These are phyloP conservation scores for Santalum album DNA, from an alignment of 164 flowering plant species.

Conservation along the genomic window DNA sequence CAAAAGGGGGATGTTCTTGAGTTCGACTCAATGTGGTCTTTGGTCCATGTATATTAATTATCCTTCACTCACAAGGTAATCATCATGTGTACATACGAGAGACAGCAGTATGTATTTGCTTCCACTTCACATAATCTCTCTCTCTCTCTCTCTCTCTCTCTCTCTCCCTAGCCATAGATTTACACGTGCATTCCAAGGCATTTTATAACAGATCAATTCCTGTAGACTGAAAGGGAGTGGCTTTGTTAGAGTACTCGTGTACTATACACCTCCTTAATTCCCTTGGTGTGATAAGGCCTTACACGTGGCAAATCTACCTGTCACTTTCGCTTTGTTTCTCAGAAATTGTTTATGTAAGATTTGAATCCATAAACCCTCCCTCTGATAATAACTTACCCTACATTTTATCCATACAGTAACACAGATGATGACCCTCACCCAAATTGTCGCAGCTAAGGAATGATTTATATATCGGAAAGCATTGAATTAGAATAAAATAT, in stretches of 20 bases:
- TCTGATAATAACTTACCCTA: too few relatives aligned
- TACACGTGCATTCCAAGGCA: neutral
- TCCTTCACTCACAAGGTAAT: constrained; percentile 66
- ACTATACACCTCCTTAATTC: too few relatives aligned
- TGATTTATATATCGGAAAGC: too few relatives aligned
- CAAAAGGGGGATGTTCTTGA: too few relatives aligned
- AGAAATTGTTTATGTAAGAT: neutral
- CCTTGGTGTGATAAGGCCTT: neutral
- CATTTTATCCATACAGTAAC: too few relatives aligned
- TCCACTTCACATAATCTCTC: constrained; percentile 42
- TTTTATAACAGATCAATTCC: too few relatives aligned
- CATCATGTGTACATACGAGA: constrained; percentile 18
- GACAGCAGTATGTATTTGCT: constrained; percentile 32
- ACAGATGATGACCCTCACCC: too few relatives aligned
- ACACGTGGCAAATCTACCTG: neutral
- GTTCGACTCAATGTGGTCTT: constrained; percentile 46
- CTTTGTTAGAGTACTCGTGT: too few relatives aligned
- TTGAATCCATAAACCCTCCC: too few relatives aligned
- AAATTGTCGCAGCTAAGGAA: too few relatives aligned
- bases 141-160: constrained; percentile 17
- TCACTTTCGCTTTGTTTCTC: neutral
- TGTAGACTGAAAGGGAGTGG: too few relatives aligned
- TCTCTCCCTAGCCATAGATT: neutral
- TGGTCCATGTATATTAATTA: constrained; percentile 29
- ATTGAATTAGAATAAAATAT: too few relatives aligned